Conservation (phyloP, 202 grass and related monocot species). For the Miscanthus sacchariflorus region DNA sequence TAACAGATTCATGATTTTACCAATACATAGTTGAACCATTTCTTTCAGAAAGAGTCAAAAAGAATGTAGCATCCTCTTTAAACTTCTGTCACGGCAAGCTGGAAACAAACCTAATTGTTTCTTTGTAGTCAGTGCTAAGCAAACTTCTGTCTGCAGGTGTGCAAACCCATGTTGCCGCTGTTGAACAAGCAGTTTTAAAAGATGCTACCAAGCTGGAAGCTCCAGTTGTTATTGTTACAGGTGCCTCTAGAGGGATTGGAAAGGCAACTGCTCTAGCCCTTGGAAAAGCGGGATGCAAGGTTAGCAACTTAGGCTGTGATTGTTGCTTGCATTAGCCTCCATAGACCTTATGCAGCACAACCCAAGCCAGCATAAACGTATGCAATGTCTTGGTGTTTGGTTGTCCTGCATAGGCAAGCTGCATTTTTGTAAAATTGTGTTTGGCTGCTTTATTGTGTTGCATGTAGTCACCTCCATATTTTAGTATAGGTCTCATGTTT, state of each 20-base stretch:
- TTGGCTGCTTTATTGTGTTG: neutral
- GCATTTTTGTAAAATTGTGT: neutral
- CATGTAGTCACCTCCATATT: neutral
- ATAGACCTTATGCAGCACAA: neutral
- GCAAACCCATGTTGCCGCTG: slow-evolving; percentile 67
- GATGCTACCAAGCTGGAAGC: slow-evolving; percentile 62
- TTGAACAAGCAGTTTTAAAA: slow-evolving; percentile 53
- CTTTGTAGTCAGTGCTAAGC: slow-evolving; percentile 19
- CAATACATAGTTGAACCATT: neutral
- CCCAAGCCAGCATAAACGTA: neutral
- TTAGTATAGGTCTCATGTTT: neutral
- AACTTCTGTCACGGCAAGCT: neutral
- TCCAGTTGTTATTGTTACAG: slow-evolving; percentile 84
- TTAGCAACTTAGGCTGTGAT: slow-evolving; percentile 35
- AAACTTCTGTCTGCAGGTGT: slow-evolving; percentile 55
- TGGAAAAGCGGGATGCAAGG: slow-evolving; percentile 93
- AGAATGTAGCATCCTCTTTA: neutral
- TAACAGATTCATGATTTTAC: neutral
- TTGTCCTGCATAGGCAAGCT: neutral
- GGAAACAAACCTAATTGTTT: neutral
- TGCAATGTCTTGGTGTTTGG: neutral
- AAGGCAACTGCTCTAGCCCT: slow-evolving; percentile 75
- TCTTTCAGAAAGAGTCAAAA: neutral
- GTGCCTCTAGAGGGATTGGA: slow-evolving; percentile 88
- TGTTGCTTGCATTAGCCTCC: neutral